Evolutionary conservation across 2,329 filamentous ascomycete species (phyloP).

Genomic region (Sclerotinia sclerotiorum): DNA sequence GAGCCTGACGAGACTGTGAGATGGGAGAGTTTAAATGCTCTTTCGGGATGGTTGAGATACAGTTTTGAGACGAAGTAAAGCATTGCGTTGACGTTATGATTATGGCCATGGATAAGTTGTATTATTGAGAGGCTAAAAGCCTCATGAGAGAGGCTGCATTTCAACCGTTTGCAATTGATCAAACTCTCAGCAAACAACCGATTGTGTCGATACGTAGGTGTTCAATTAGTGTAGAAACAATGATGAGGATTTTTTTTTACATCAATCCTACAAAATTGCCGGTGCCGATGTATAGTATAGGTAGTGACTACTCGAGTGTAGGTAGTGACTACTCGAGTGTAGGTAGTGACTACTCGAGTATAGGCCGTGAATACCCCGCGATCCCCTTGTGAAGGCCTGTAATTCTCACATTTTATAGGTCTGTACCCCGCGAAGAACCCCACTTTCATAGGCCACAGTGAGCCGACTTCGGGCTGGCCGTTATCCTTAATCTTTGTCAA

Average conservation of each 20-base stretch:
- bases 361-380: not conserved
- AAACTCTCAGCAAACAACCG: slow-evolving; percentile 9
- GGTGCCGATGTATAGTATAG: not conserved
- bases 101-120: slow-evolving; percentile 17
- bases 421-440: not conserved
- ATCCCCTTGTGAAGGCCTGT: not conserved
- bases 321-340: not conserved
- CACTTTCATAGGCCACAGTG: not conserved
- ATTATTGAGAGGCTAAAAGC: slow-evolving; percentile 22
- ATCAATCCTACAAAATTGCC: not conserved
- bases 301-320: not conserved
- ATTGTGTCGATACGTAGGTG: slow-evolving; percentile 25
- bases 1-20: slow-evolving; percentile 68
- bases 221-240: slow-evolving; percentile 32
- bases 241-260: slow-evolving; percentile 14
- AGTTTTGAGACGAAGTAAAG: slow-evolving; percentile 53
- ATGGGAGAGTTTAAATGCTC: slow-evolving; percentile 72
- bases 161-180: not conserved
- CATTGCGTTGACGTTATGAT: slow-evolving; percentile 25
- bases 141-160: slow-evolving; percentile 17
- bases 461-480: slow-evolving; percentile 14
- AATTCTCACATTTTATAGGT: not conserved
- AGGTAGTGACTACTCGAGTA: not conserved
- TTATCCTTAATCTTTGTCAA: slow-evolving; percentile 22
- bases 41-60: slow-evolving; percentile 74